phyloP scores from a whole-genome alignment of 1,139 yeast genomes.

The Pichia norvegensis region DNA sequence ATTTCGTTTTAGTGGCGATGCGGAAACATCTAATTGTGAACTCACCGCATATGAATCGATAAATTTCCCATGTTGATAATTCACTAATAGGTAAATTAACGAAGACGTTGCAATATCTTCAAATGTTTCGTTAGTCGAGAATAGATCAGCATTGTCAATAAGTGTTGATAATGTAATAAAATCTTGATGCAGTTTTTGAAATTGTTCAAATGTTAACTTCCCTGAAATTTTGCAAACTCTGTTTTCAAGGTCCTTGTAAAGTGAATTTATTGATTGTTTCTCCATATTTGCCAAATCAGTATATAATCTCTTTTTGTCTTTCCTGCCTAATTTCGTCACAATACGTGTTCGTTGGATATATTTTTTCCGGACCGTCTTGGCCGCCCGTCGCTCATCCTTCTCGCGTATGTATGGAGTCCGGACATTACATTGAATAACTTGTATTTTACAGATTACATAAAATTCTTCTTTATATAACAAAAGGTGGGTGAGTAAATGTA shows the following conservation, averaged over 20 bases:
- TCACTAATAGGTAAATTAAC: constrained; percentile 4
- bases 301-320: no score
- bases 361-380: no score
- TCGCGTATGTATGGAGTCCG: no score
- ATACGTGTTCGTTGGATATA: no score
- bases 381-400: no score
- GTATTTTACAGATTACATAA: background rate
- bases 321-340: no score
- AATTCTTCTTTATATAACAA: no score
- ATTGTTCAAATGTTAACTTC: constrained; percentile 4
- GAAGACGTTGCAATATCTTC: constrained; percentile 9
- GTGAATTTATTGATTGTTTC: constrained; percentile 1
- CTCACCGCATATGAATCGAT: constrained; percentile 14
- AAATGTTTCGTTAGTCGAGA: constrained; percentile 13
- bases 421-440: no score
- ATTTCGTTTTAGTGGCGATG: constrained; percentile 9
- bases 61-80: constrained; percentile 12
- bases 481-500: background rate
- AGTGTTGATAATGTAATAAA: constrained; percentile 7
- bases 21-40: constrained; percentile 9
- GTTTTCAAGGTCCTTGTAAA: background rate
- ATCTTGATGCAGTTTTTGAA: constrained; percentile 12
- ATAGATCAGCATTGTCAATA: constrained; percentile 9
- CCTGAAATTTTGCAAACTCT: background rate
- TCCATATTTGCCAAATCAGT: no score